These are phyloP conservation scores for Citrus inodora DNA, from an alignment of 345 rosid species.

Conservation along the genomic window DNA sequence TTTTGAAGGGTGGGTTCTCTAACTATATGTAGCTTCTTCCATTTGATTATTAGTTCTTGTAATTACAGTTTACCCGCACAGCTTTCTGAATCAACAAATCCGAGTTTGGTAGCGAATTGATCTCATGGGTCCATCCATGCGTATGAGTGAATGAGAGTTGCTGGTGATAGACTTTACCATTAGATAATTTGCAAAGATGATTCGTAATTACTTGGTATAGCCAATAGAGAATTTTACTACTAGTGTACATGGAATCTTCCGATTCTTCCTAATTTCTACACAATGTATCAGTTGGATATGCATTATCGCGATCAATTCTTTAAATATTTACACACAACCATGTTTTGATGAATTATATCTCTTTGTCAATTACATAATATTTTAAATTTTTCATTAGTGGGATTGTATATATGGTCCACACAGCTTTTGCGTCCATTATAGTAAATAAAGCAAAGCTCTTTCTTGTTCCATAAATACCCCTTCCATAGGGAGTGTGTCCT, in stretches of 20 bases:
- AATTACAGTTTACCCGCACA: neutral
- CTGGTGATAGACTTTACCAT: too few species aligned
- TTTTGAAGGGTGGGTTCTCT: neutral
- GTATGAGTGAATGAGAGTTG: neutral
- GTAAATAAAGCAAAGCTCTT: neutral
- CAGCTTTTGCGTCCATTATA: conserved; percentile 38
- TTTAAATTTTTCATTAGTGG: conserved; percentile 18
- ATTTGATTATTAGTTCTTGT: neutral
- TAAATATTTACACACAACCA: too few species aligned
- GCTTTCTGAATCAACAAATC: neutral
- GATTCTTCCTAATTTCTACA: too few species aligned
- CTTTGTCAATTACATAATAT: too few species aligned
- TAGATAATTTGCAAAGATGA: too few species aligned
- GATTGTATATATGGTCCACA: conserved; percentile 15
- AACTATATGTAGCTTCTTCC: neutral
- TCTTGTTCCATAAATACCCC: conserved; percentile 45
- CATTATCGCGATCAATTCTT: too few species aligned
- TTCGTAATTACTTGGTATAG: too few species aligned
- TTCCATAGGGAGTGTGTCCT: conserved; percentile 55
- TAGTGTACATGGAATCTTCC: too few species aligned
- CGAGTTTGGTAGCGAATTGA: neutral
- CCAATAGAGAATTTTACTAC: too few species aligned
- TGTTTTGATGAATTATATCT: too few species aligned
- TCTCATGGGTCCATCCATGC: neutral
- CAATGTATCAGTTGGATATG: too few species aligned